Evolutionary conservation across 768 basidiomycete genomes (phyloP).

Genomic region (Omphalotus guepiniiformis): DNA sequence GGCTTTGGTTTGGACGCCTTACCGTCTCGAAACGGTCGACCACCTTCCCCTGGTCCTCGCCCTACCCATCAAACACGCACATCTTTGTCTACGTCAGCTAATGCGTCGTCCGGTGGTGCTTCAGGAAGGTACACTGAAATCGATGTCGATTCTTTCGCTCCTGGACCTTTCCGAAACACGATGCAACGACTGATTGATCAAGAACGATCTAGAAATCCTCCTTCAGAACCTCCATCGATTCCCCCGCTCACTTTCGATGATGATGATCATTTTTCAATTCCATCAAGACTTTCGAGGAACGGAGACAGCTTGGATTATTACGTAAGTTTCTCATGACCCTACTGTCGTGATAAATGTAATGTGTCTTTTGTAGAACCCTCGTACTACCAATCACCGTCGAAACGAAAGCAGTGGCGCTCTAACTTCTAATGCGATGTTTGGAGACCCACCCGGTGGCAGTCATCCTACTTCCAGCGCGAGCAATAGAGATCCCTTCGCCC

Average conservation of each 20-base stretch:
- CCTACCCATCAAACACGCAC: not conserved
- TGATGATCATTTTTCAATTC: conserved; percentile 5
- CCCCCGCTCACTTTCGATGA: conserved; percentile 37
- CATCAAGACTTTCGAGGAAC: not conserved
- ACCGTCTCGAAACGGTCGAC: not conserved
- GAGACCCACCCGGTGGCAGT: too few species aligned
- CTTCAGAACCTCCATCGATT: conserved; percentile 24
- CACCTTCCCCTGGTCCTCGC: not conserved
- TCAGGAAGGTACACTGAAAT: conserved; percentile 14
- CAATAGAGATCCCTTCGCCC: not conserved
- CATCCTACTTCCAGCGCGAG: not conserved
- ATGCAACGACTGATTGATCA: conserved; percentile 29
- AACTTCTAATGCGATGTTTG: too few species aligned
- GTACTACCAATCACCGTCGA: not conserved
- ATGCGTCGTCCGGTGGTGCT: conserved; percentile 9
- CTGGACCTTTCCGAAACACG: conserved; percentile 47
- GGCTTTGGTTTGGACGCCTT: not conserved
- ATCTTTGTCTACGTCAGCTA: not conserved
- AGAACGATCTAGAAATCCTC: conserved; percentile 13
- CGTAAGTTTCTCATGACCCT: conserved; percentile 8
- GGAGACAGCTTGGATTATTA: conserved; percentile 3
- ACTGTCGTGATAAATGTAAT: not conserved
- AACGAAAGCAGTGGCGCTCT: too few species aligned
- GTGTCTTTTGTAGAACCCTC: not conserved
- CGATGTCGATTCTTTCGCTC: conserved; percentile 34